Base-by-base conservation (phyloP, 2,329 filamentous ascomycete genomes). In the Sporothrix variecibatus region DNA sequence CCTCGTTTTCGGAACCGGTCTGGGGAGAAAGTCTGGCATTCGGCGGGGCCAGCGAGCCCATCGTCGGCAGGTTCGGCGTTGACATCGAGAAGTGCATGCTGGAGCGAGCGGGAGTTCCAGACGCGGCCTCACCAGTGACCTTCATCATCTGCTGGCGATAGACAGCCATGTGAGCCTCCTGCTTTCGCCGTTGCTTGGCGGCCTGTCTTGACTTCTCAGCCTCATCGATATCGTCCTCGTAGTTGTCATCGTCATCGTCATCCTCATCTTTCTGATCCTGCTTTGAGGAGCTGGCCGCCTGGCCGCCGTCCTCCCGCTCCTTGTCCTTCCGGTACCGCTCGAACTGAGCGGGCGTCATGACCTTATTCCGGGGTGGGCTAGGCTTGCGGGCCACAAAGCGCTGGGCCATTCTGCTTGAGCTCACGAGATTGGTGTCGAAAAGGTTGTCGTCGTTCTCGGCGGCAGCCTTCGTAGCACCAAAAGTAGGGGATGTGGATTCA, bases 91-190 rank as follows among this genome's bases (percentile, higher is more conserved):
- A 84, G 23, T 87, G 85, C 75, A 91, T 81, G 69, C 84, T 84
- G 17, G 89, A 86, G n/a, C 90, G 88, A 34, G 86, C 81, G 12
- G 84, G 79, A 15, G 82, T 77, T 58, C 84, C 83, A 12, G 86
- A 82, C 4, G 86, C 81, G 28, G 90, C 84, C 78, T 95, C 93
- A 67, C 94, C 94, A 0, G 94, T 97, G 40, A 96, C 92, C 83
- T 97, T 97, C 93, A 95, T 97, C 94, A 97, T 97, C 82, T 96
- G 93, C 81, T 97, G 94, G 74, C 94, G 90, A 81, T 97, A 97
- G 1, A 97, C 92, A 1, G 94, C 88, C 86, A 97, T 91, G 81
- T 96, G 94, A 15, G 94, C 94, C 82, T 97, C 94, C 81, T 97
- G 94, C 85, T 95, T 96, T 79, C 91, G 89, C 76, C 94, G 87